Evolutionary conservation across 179 eudicot species (phyloP).

Genomic region (Spinacia oleracea): DNA sequence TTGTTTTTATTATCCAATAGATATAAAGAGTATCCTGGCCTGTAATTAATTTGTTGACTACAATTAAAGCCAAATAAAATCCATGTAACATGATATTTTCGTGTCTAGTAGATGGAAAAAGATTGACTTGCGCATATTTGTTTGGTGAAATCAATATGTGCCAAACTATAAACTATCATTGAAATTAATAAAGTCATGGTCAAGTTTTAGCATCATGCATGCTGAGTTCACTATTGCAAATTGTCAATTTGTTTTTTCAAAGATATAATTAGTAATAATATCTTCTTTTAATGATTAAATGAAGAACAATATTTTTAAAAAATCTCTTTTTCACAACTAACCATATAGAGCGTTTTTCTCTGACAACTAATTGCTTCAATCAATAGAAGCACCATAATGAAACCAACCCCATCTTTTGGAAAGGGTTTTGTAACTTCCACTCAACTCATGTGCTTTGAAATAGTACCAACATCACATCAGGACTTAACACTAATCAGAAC

Average conservation of each 20-base stretch:
- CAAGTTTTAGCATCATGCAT: conserved; percentile 4
- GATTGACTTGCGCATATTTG: background rate
- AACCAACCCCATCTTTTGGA: background rate
- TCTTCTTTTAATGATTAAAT: background rate
- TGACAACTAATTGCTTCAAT: conserved; percentile 12
- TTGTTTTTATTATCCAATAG: too few relatives aligned
- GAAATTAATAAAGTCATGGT: background rate
- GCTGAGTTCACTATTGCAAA: background rate
- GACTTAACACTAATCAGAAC: background rate
- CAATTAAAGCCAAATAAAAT: conserved; percentile 3
- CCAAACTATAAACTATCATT: background rate
- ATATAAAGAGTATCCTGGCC: background rate
- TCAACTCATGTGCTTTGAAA: conserved; percentile 2
- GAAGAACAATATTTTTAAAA: background rate
- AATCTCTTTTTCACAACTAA: conserved; percentile 5
- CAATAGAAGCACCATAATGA: conserved; percentile 7
- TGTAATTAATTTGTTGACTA: background rate
- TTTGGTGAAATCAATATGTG: conserved; percentile 3
- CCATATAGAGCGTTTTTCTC: conserved; percentile 3
- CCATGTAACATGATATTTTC: background rate
- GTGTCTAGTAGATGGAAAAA: background rate
- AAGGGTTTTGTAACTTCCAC: conserved; percentile 5
- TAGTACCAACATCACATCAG: conserved; percentile 12
- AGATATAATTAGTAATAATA: background rate
- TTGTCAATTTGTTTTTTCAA: conserved; percentile 13